Base-by-base conservation (phyloP, 495 filamentous ascomycete species). In the Neurospora sp. region DNA sequence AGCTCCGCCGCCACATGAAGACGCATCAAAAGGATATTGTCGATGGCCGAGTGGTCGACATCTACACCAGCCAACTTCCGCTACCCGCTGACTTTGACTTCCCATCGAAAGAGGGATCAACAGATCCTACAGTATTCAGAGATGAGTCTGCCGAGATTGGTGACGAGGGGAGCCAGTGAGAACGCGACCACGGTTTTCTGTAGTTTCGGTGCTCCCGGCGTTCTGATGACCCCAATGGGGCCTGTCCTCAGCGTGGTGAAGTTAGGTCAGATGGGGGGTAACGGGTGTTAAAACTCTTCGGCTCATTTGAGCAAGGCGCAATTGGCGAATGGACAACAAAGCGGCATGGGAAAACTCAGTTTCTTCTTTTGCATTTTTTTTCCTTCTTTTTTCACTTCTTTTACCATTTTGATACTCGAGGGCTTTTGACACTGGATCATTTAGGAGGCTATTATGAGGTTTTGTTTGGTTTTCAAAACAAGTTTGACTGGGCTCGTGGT, bases 1-100 rank as follows among this genome's bases (percentile, higher is more conserved):
- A 87, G 76, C 81, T 88, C n/a, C 80, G 84, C 7, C 77, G 83
- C 16, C 84, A 88, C 71, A 80, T 82, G 72, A 78, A 80, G 74
- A 82, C 78, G 2, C 84, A 85, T 62, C 74, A 80, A 18, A 81
- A 79, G 69, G 80, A 78, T 18, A 73, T 73, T 39, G 46, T 31
- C 23, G 72, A 69, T 9, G 44, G 71, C 18, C 71, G 71, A 11
- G 38, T 69, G 11, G 60, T 71, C 20, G 40, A 42, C 69, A 69
- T 71, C 27, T 60, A 49, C 27, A 60, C 39, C 11, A 42, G 20
- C 6, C 66, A 71, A 46, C 23, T 41, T 12, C 60, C 72, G n/a
- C 76, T 69, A 46, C 54, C 54, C 27, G 23, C 54, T 35, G 54
- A 66, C 31, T 66, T 31, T 66, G 27, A 35, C 14, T 66, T 35